Evolutionary conservation across 163 green algal species (phyloP).

Genomic region (Volvox carteri): DNA sequence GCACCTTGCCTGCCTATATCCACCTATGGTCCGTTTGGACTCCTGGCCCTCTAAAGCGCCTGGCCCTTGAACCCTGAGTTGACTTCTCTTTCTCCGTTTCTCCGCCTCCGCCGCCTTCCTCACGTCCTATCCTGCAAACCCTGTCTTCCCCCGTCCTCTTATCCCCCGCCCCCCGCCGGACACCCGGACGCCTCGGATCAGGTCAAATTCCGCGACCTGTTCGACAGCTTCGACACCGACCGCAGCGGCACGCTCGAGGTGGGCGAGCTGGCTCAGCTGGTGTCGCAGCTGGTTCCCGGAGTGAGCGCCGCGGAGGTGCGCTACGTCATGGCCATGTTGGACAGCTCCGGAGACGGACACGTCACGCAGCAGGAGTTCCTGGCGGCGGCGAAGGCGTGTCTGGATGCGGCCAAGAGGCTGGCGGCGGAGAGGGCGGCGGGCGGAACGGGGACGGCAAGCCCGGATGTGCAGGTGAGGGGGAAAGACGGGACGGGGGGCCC

Average conservation of each 20-base stretch:
- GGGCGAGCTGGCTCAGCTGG: slow-evolving; percentile 54
- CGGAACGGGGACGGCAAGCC: background rate
- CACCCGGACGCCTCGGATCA: too few species aligned
- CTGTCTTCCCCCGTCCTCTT: background rate
- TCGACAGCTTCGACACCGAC: slow-evolving; percentile 53
- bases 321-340: slow-evolving; percentile 59
- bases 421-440: slow-evolving; percentile 20
- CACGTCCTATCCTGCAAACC: too few species aligned
- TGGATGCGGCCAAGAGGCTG: slow-evolving; percentile 31
- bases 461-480: slow-evolving; percentile 36
- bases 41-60: too few species aligned
- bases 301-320: slow-evolving; percentile 47
- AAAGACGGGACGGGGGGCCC: too few species aligned
- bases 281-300: slow-evolving; percentile 53
- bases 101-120: too few species aligned
- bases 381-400: slow-evolving; percentile 44
- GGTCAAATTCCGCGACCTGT: slow-evolving; percentile 55
- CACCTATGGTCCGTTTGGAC: too few species aligned
- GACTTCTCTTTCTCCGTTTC: too few species aligned
- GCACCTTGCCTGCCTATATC: too few species aligned
- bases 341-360: slow-evolving; percentile 41
- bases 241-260: slow-evolving; percentile 51
- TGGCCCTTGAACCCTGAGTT: too few species aligned
- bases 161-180: too few species aligned
- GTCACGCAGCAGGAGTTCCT: slow-evolving; percentile 55